phyloP scores from a whole-genome alignment of 768 basidiomycete genomes.

The Podaxis pistillaris region DNA sequence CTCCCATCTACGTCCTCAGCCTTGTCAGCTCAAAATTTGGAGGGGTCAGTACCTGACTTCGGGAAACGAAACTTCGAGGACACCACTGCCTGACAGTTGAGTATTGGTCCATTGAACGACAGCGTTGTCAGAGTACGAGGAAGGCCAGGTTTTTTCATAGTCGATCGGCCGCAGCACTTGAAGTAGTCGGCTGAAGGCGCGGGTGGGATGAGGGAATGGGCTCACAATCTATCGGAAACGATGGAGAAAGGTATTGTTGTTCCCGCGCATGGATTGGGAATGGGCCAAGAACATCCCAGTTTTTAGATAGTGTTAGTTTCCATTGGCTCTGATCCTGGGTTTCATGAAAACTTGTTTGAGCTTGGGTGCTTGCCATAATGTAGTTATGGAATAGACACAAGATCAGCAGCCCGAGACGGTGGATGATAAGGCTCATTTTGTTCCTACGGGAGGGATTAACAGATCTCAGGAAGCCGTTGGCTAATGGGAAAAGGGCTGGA shows the following conservation, averaged over 20 bases:
- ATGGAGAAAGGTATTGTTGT: slow-evolving; percentile 78
- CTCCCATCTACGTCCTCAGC: slow-evolving; percentile 54
- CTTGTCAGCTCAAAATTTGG: not conserved
- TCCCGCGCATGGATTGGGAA: slow-evolving; percentile 85
- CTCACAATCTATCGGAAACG: slow-evolving; percentile 68
- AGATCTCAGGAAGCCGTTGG: not conserved
- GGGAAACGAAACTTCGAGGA: slow-evolving; percentile 63
- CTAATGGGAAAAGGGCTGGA: no score
- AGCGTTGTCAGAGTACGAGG: slow-evolving; percentile 66
- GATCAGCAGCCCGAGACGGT: not conserved
- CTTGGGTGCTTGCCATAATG: not conserved
- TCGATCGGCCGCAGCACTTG: slow-evolving; percentile 54
- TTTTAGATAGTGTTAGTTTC: slow-evolving; percentile 25
- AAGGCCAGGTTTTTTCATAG: slow-evolving; percentile 51
- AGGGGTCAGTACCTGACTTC: slow-evolving; percentile 43
- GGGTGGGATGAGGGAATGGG: not conserved
- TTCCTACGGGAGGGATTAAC: not conserved
- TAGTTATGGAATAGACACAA: not conserved
- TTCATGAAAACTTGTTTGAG: not conserved
- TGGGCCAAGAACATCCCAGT: slow-evolving; percentile 68
- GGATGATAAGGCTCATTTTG: not conserved
- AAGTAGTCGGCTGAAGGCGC: slow-evolving; percentile 11
- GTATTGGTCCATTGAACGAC: slow-evolving; percentile 56
- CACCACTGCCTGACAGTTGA: slow-evolving; percentile 39
- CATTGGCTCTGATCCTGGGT: slow-evolving; percentile 14